Conservation (phyloP, 495 filamentous ascomycete species). For the Rostrohypoxylon terebratum region DNA sequence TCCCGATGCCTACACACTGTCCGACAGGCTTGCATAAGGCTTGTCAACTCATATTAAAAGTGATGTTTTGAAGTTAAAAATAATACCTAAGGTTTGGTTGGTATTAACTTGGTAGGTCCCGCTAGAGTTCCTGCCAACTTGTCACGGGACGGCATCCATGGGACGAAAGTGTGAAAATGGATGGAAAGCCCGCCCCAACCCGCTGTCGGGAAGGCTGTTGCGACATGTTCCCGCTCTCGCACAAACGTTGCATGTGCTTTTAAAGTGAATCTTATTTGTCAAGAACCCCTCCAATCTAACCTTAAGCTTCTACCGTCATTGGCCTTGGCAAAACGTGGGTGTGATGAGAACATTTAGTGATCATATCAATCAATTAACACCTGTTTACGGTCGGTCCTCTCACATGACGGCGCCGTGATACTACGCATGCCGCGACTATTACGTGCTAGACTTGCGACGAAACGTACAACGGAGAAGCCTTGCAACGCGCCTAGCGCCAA, state of each 20-base stretch:
- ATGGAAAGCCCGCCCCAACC: neutral
- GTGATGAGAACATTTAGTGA: neutral
- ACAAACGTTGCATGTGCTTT: constrained; percentile 16
- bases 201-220: constrained; percentile 23
- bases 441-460: constrained; percentile 17
- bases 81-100: constrained; percentile 4
- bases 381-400: neutral
- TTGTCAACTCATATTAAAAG: constrained; percentile 26
- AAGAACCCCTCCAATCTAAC: constrained; percentile 27
- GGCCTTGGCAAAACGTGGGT: constrained; percentile 8
- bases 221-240: constrained; percentile 37
- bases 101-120: constrained; percentile 10
- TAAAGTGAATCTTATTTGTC: neutral
- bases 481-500: constrained; percentile 20
- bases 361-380: neutral
- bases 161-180: neutral
- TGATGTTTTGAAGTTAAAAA: constrained; percentile 8
- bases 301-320: neutral
- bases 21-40: constrained; percentile 23
- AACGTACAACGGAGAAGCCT: constrained; percentile 9
- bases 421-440: constrained; percentile 1
- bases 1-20: constrained; percentile 19
- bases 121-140: constrained; percentile 1
- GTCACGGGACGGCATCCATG: neutral
- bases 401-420: constrained; percentile 12